These are phyloP conservation scores for Harringtonia lauricola DNA, from an alignment of 2,329 filamentous ascomycete genomes.

Conservation along the genomic window DNA sequence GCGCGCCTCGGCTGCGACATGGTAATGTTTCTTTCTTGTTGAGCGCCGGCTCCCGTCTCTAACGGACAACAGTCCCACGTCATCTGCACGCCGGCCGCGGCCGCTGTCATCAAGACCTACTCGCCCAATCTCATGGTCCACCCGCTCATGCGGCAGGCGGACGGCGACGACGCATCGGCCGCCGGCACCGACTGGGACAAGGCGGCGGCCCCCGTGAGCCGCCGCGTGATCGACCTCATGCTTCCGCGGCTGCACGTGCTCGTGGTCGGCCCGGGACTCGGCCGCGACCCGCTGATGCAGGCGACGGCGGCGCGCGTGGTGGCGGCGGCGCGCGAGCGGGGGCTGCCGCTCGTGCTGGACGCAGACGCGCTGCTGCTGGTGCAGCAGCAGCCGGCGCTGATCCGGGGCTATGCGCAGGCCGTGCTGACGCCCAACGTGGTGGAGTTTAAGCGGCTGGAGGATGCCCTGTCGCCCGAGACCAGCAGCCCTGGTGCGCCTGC, in stretches of 20 bases:
- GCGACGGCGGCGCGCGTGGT: slow-evolving; percentile 73
- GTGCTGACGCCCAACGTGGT: slow-evolving; percentile 93
- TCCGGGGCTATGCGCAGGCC: slow-evolving; percentile 71
- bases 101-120: slow-evolving; percentile 88
- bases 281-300: slow-evolving; percentile 83
- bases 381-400: slow-evolving; percentile 61
- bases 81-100: slow-evolving; percentile 86
- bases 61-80: slow-evolving; percentile 59
- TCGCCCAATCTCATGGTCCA: slow-evolving; percentile 98
- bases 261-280: slow-evolving; percentile 85
- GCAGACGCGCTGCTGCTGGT: slow-evolving; percentile 80
- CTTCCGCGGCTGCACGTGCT: slow-evolving; percentile 81
- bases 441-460: slow-evolving; percentile 76
- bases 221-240: slow-evolving; percentile 62
- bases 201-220: slow-evolving; percentile 49
- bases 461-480: slow-evolving; percentile 50
- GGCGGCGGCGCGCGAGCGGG: slow-evolving; percentile 58
- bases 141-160: slow-evolving; percentile 71
- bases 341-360: slow-evolving; percentile 78
- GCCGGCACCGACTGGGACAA: slow-evolving; percentile 32
- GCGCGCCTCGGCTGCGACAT: slow-evolving; percentile 83
- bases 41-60: not conserved
- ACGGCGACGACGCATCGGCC: slow-evolving; percentile 19
- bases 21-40: slow-evolving; percentile 35
- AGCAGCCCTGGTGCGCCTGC: slow-evolving; percentile 13